These are phyloP conservation scores for Begonia masoniana DNA, from an alignment of 306 rosid genomes.

Conservation along the genomic window DNA sequence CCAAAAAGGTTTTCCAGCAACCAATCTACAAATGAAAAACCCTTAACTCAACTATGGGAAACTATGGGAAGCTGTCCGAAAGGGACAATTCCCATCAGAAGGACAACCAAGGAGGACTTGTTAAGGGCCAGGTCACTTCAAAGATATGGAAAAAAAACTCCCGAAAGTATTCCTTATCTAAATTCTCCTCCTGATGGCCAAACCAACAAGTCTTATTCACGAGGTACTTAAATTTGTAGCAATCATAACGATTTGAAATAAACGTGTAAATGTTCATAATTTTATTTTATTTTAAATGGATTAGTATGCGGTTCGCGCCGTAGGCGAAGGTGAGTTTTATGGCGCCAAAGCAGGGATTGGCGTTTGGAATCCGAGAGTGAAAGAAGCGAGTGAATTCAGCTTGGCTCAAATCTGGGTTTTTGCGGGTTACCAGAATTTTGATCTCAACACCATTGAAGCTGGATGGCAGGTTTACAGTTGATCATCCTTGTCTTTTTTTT, in stretches of 20 bases:
- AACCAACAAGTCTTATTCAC: conserved; percentile 74
- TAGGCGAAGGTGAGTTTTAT: no score
- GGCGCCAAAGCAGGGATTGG: no score
- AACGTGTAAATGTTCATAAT: no score
- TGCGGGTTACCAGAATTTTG: no score
- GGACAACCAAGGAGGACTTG: conserved; percentile 72
- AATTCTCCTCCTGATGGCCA: conserved; percentile 79
- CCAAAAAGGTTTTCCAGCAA: conserved; percentile 14
- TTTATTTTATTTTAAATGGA: conserved; percentile 11
- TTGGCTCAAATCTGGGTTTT: no score
- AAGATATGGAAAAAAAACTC: conserved; percentile 86
- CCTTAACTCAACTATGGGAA: conserved; percentile 72
- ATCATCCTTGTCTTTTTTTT: no score
- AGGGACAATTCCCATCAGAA: conserved; percentile 75
- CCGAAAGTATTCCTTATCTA: conserved; percentile 50
- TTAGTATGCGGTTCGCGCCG: conserved; percentile 76
- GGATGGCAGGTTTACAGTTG: no score
- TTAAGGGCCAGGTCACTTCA: conserved; percentile 72
- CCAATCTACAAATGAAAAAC: conserved; percentile 24
- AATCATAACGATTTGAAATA: background rate
- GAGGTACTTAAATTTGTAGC: conserved; percentile 40
- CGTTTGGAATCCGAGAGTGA: no score
- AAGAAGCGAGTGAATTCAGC: no score
- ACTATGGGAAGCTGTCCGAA: conserved; percentile 61
- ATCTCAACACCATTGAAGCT: no score